Evolutionary conservation across 2,329 filamentous ascomycete genomes (phyloP).

Genomic region (Aureobasidium uvarum): DNA sequence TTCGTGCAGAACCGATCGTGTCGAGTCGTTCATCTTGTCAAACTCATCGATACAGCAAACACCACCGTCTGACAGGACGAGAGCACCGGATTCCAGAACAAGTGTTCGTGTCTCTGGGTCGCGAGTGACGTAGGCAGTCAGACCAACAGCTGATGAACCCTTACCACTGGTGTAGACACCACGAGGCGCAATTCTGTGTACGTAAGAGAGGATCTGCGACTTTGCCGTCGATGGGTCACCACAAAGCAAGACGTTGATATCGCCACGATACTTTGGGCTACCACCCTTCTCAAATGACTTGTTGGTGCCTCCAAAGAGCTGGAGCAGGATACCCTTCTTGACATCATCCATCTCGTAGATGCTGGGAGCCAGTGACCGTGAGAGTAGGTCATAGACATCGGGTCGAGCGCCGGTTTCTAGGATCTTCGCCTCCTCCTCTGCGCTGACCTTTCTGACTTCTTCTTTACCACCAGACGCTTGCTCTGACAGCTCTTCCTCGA

Average conservation of each 20-base stretch:
- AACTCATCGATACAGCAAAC: slow-evolving; percentile 87
- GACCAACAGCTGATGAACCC: slow-evolving; percentile 76
- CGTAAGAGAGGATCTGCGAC: slow-evolving; percentile 96
- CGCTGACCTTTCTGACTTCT: slow-evolving; percentile 76
- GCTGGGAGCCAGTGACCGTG: slow-evolving; percentile 87
- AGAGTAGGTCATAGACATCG: slow-evolving; percentile 90
- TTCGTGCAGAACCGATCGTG: slow-evolving; percentile 80
- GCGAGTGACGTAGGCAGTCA: slow-evolving; percentile 79
- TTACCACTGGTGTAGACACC: slow-evolving; percentile 82
- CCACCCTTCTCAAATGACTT: slow-evolving; percentile 97
- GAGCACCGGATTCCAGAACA: slow-evolving; percentile 76
- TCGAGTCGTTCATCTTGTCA: slow-evolving; percentile 85
- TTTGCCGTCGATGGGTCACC: slow-evolving; percentile 97
- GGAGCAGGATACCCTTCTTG: slow-evolving; percentile 95
- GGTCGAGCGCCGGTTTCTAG: slow-evolving; percentile 71
- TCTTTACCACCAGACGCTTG: slow-evolving; percentile 69
- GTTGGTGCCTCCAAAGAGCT: slow-evolving; percentile 96
- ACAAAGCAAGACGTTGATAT: slow-evolving; percentile 95
- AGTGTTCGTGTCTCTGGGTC: slow-evolving; percentile 82
- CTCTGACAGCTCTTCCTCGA: slow-evolving; percentile 78
- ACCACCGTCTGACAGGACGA: slow-evolving; percentile 77
- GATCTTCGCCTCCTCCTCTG: slow-evolving; percentile 89
- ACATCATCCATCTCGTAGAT: slow-evolving; percentile 98
- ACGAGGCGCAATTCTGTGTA: slow-evolving; percentile 93
- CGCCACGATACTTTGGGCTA: slow-evolving; percentile 90